Conservation (phyloP, 805 yeast species). For the Suhomyces sp. region DNA sequence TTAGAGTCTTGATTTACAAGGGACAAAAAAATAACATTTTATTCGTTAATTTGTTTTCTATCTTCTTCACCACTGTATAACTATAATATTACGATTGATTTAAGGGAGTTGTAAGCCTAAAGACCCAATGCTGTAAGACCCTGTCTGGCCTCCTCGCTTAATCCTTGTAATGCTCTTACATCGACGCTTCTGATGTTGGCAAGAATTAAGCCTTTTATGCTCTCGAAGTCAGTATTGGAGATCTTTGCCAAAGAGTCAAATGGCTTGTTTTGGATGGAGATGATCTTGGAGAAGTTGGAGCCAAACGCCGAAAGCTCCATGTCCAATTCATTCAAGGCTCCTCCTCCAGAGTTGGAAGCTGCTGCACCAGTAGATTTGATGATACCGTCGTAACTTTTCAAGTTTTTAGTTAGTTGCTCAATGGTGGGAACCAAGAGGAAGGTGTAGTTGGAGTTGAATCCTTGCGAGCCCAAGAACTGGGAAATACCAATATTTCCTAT, state of each 20-base stretch:
- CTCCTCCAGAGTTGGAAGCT: constrained; percentile 15
- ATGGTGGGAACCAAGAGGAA: constrained; percentile 25
- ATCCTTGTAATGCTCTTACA: constrained; percentile 20
- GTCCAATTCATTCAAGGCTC: constrained; percentile 44
- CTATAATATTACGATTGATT: constrained; percentile 1
- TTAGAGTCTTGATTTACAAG: not conserved
- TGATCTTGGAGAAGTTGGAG: constrained; percentile 73
- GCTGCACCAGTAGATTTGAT: constrained; percentile 14
- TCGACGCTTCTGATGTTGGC: constrained; percentile 27
- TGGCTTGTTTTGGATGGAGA: constrained; percentile 55
- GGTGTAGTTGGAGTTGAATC: constrained; percentile 18
- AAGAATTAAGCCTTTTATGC: constrained; percentile 26
- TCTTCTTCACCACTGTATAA: constrained; percentile 8
- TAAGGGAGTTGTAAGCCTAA: not conserved
- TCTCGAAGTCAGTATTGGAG: constrained; percentile 29
- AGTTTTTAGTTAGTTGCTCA: constrained; percentile 32
- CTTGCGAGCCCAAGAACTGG: constrained; percentile 34
- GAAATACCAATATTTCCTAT: constrained; percentile 50
- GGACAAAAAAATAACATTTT: not conserved
- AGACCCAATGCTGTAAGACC: not conserved
- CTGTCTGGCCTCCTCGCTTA: constrained; percentile 15
- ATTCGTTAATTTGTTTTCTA: not conserved
- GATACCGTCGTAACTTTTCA: constrained; percentile 28
- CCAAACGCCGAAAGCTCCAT: constrained; percentile 72
- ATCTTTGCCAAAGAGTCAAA: constrained; percentile 70